A percentile compares a stretch with the other conserved stretches of the same genome.
Evolutionary conservation across 2,329 filamentous ascomycete species (phyloP).

Genomic region (Magnaporthales sp.): DNA sequence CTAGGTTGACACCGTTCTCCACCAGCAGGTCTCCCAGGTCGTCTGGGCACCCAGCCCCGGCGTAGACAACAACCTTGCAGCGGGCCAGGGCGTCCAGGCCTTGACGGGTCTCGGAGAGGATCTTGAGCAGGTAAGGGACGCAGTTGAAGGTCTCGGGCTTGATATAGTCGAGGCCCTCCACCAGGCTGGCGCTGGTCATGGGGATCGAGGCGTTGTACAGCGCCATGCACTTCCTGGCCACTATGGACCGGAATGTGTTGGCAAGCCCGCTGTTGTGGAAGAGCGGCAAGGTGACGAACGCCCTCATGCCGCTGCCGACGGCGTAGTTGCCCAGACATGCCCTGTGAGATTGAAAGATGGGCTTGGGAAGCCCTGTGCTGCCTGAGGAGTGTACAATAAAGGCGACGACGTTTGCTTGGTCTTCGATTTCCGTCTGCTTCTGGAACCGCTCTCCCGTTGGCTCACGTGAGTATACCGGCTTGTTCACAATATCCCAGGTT

Average conservation of each 20-base stretch:
- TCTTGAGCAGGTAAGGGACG: conserved; percentile 56
- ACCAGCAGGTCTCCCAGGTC: conserved; percentile 46
- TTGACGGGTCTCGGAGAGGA: conserved; percentile 48
- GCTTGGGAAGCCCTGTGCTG: conserved; percentile 54
- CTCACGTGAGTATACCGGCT: background rate
- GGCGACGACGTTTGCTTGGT: conserved; percentile 15
- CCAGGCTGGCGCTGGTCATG: conserved; percentile 39
- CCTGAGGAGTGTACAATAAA: conserved; percentile 30
- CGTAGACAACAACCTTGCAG: conserved; percentile 11
- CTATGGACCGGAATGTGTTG: conserved; percentile 43
- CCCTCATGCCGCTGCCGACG: conserved; percentile 25
- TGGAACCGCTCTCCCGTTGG: background rate
- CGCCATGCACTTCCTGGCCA: conserved; percentile 38
- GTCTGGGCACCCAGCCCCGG: conserved; percentile 48
- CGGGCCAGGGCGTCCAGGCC: conserved; percentile 36
- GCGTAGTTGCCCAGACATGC: conserved; percentile 39
- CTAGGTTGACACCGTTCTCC: conserved; percentile 42
- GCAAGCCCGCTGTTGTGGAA: conserved; percentile 53
- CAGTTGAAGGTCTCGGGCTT: conserved; percentile 46
- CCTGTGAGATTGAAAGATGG: conserved; percentile 48
- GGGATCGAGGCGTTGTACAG: conserved; percentile 48
- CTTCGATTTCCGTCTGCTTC: conserved; percentile 4
- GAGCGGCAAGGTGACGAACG: conserved; percentile 47
- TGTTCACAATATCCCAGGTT: background rate
- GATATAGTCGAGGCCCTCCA: conserved; percentile 31